phyloP scores from a whole-genome alignment of 140 eudicot genomes.

The Senecio squalidus region DNA sequence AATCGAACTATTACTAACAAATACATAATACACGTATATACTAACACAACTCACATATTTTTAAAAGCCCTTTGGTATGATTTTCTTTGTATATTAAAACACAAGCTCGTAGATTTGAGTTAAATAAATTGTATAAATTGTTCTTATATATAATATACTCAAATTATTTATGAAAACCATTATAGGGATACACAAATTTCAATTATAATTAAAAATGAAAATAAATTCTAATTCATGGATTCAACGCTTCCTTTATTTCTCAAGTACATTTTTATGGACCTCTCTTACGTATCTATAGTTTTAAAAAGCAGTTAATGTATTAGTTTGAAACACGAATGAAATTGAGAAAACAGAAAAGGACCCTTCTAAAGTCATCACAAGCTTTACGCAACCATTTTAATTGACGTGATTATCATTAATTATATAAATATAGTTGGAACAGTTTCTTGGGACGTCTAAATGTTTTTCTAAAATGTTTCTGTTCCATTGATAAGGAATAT shows the following conservation, averaged over 20 bases:
- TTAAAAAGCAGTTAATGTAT: neutral
- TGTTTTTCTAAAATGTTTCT: too few relatives aligned
- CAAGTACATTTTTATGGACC: neutral
- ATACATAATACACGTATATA: too few relatives aligned
- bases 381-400: neutral
- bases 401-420: neutral
- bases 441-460: neutral
- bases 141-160: too few relatives aligned
- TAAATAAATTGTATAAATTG: too few relatives aligned
- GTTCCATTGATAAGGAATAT: too few relatives aligned
- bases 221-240: neutral
- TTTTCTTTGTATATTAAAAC: too few relatives aligned
- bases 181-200: neutral
- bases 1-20: too few relatives aligned
- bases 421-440: neutral
- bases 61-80: too few relatives aligned
- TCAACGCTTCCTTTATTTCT: neutral
- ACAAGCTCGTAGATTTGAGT: too few relatives aligned
- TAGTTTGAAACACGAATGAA: neutral
- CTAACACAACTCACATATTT: too few relatives aligned
- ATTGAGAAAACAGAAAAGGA: neutral
- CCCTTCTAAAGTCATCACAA: slow-evolving; percentile 2
- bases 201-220: neutral
- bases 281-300: neutral
- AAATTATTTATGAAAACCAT: too few relatives aligned